Evolutionary conservation across 148 eudicot species (phyloP).

Genomic region (Vaccinium darrowii): DNA sequence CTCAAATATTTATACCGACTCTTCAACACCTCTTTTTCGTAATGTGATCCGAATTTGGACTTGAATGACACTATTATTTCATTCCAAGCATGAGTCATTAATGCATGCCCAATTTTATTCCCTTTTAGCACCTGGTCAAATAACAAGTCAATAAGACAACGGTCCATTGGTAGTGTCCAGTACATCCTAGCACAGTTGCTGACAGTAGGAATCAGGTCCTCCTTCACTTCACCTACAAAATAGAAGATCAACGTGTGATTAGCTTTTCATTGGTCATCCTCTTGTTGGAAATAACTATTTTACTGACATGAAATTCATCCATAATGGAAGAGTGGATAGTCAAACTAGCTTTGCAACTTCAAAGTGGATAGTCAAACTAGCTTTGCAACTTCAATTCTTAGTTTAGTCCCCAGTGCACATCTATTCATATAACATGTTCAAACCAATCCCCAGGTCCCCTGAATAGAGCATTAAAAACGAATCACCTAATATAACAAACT

Average conservation of each 20-base stretch:
- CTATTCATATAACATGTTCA: neutral
- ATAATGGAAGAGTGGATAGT: neutral
- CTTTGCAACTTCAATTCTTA: neutral
- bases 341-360: neutral
- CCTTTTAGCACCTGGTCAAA: conserved; percentile 17
- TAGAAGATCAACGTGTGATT: neutral
- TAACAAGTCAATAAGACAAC: conserved; percentile 10
- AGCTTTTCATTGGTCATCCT: neutral
- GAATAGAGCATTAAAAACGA: neutral
- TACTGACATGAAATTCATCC: neutral
- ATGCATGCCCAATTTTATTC: conserved; percentile 16
- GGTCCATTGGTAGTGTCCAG: conserved; percentile 17
- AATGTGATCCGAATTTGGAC: conserved; percentile 11
- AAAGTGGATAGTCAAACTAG: neutral
- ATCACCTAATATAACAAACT: neutral
- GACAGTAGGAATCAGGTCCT: neutral
- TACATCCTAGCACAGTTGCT: conserved; percentile 2
- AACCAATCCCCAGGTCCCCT: neutral
- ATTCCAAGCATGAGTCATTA: conserved; percentile 13
- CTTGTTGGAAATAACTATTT: neutral
- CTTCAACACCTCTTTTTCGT: conserved; percentile 11
- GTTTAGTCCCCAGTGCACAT: neutral
- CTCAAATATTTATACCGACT: conserved; percentile 17
- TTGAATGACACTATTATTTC: conserved; percentile 15
- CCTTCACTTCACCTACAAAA: conserved; percentile 12